Base-by-base conservation (phyloP, 2,329 filamentous ascomycete genomes). In the Aspergillus neotritici region DNA sequence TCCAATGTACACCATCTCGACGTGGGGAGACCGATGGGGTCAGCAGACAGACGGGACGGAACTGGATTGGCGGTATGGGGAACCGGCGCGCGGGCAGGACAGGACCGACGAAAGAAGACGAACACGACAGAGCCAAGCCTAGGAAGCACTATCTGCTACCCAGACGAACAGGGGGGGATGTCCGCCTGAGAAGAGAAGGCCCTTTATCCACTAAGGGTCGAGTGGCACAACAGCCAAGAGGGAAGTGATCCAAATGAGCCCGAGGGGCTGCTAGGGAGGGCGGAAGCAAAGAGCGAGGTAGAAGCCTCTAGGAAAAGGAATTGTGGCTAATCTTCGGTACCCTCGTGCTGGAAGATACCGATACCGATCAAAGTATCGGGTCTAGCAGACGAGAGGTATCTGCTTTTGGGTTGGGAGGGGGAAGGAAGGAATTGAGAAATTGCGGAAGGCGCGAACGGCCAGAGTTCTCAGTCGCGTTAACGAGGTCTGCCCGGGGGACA, bases 131-230 rank as follows among this genome's bases (percentile, higher is more conserved):
- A 25, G 21, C 21, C 21, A 25, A 64, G 60, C 60, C 64, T 61
- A 78, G 85, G 86, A 86, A 93, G 88, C 89, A 87, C 88, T 89
- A 86, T 88, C 89, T 94, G 83, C 86, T 82, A 79, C 87, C 82
- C 87, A 94, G 88, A 91, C 87, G 87, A 90, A 90, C 85, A 80
- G 84, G 88, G 61, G 54, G 60, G 85, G 81, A 84, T 78, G 86
- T 86, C 78, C 86, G 88, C 79, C 82, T 86, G 87, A 90, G 87
- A 76, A 25, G 86, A 93, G 87, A 89, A 93, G 88, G 87, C 88
- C 87, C 88, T 93, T 85, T 79, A 77, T 79, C 70, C 68, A 69
- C 58, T 63, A 70, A 70, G 75, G 78, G 21, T 25, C 6, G 79
- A 86, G 85, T 91, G 86, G 88, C 86, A 80, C 79, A 64, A 85